Percentiles rank a stretch among this genome's conserved stretches.
phyloP scores from a whole-genome alignment of 23 red algal species.

The Gracilaria gracilis region DNA sequence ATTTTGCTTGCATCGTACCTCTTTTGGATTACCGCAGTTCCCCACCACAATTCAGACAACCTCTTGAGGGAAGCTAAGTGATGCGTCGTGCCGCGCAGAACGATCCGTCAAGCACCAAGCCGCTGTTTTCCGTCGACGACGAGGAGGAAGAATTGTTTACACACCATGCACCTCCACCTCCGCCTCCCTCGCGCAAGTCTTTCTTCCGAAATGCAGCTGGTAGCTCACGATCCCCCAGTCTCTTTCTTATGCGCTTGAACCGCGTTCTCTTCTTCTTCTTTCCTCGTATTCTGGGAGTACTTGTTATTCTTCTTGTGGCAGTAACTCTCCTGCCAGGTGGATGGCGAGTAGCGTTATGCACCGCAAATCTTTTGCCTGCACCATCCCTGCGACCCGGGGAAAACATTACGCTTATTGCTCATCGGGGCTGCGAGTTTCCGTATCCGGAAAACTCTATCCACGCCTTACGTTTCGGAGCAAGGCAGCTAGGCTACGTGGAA shows the following conservation, averaged over 20 bases:
- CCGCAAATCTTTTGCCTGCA: conserved; percentile 51
- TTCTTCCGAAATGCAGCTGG: conserved; percentile 25
- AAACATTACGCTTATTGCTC: conserved; percentile 65
- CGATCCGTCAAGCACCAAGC: conserved; percentile 10
- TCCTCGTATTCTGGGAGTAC: conserved; percentile 44
- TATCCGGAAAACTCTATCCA: conserved; percentile 70
- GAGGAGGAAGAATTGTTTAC: conserved; percentile 26
- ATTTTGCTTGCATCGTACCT: neutral
- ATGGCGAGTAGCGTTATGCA: conserved; percentile 61
- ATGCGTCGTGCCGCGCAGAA: conserved; percentile 46
- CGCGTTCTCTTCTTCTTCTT: conserved; percentile 43
- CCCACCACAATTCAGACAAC: neutral
- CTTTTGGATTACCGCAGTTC: neutral
- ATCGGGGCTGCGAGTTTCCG: conserved; percentile 72
- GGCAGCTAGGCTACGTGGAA: conserved; percentile 36
- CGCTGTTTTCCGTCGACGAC: conserved; percentile 54
- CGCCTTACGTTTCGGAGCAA: conserved; percentile 32
- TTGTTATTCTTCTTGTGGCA: conserved; percentile 22
- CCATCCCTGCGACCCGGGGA: conserved; percentile 46
- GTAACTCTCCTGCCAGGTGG: conserved; percentile 54
- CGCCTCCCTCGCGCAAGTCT: conserved; percentile 12
- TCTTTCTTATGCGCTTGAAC: conserved; percentile 37
- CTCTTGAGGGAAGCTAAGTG: neutral
- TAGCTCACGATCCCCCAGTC: neutral
- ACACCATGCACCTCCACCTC: conserved; percentile 17